Conservation (phyloP, 2,329 filamentous ascomycete genomes). For the Lachnellula willkommii region DNA sequence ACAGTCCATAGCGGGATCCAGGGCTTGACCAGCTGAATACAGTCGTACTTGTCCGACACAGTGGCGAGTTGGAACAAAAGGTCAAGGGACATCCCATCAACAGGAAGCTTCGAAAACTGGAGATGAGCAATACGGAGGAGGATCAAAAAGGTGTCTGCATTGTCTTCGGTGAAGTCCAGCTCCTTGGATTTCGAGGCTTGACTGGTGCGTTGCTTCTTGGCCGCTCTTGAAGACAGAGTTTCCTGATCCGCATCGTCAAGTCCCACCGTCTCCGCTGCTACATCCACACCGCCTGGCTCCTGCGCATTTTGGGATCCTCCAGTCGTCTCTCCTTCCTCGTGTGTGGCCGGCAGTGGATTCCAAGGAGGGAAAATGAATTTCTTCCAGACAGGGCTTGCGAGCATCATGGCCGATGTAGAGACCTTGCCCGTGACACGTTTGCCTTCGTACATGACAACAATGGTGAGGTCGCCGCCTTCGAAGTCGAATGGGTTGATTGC, state of each 20-base stretch:
- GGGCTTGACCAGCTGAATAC: slow-evolving; percentile 4
- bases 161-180: slow-evolving; percentile 11
- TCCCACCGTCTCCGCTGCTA: too few species aligned
- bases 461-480: slow-evolving; percentile 2
- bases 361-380: slow-evolving; percentile 11
- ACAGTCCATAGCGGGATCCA: slow-evolving; percentile 11
- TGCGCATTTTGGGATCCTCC: neutral
- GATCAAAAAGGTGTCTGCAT: slow-evolving; percentile 5
- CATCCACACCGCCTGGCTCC: too few species aligned
- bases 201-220: neutral
- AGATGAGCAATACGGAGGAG: slow-evolving; percentile 13
- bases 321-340: neutral
- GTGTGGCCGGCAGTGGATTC: neutral
- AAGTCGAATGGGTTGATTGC: neutral
- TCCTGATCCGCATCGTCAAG: too few species aligned
- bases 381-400: slow-evolving; percentile 13
- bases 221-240: too few species aligned
- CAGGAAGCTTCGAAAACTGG: slow-evolving; percentile 5
- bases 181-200: neutral
- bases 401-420: slow-evolving; percentile 4
- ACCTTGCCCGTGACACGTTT: slow-evolving; percentile 2
- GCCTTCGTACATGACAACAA: slow-evolving; percentile 2
- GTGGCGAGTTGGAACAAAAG: slow-evolving; percentile 7
- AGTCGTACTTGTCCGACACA: slow-evolving; percentile 10
- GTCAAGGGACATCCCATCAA: neutral